Conservation (phyloP, 441 rosid genomes). For the Heliophila coronopifolia region DNA sequence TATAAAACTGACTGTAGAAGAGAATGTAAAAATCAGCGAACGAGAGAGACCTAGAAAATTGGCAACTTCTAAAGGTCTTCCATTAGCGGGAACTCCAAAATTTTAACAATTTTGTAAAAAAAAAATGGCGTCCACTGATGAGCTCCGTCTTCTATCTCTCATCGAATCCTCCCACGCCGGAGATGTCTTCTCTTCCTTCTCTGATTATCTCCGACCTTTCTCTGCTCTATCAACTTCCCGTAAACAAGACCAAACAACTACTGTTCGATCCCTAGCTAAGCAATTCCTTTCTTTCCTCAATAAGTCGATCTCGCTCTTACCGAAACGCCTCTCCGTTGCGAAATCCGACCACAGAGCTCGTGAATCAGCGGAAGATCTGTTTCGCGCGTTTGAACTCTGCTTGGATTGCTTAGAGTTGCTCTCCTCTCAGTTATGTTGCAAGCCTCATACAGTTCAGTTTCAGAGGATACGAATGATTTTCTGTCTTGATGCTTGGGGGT, state of each 20-base stretch:
- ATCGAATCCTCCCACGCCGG: conserved; percentile 32
- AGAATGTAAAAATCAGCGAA: not conserved
- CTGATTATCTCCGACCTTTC: conserved; percentile 40
- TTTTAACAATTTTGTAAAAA: conserved; percentile 6
- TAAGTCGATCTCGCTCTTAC: conserved; percentile 35
- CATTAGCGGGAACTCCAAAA: conserved; percentile 21
- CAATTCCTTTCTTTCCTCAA: conserved; percentile 41
- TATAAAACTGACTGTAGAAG: not conserved
- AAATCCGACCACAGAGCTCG: conserved; percentile 8
- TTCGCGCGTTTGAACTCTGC: conserved; percentile 48
- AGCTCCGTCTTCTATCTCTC: conserved; percentile 36
- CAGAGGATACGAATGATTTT: conserved; percentile 50
- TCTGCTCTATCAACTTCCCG: conserved; percentile 23
- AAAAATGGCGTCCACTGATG: conserved; percentile 33
- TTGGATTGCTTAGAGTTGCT: conserved; percentile 57
- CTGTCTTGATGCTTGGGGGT: conserved; percentile 51
- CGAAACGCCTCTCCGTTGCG: conserved; percentile 36
- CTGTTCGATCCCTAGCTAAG: conserved; percentile 37
- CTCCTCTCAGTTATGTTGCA: conserved; percentile 63
- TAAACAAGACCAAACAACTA: conserved; percentile 20
- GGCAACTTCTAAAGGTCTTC: not conserved
- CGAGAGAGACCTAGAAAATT: conserved; percentile 14
- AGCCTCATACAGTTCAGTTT: conserved; percentile 43
- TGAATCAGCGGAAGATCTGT: conserved; percentile 31
- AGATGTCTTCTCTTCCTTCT: conserved; percentile 32